Evolutionary conservation across 2,329 filamentous ascomycete species (phyloP).

Genomic region (Drechslera avenae): DNA sequence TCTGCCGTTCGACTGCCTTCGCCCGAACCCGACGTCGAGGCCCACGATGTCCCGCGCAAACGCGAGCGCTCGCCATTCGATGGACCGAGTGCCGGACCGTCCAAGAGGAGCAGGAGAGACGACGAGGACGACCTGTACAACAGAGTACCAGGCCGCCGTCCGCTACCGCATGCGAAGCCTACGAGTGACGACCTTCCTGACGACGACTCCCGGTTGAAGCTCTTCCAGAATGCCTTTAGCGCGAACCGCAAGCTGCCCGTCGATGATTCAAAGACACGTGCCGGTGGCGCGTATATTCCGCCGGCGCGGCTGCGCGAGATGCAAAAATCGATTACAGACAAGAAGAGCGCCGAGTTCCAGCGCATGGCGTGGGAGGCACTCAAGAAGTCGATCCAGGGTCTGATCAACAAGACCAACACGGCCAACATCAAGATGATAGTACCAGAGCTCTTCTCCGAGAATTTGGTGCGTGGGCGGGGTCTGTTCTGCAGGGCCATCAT

Average conservation of each 20-base stretch:
- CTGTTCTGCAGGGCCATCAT: conserved; percentile 95
- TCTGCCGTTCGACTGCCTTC: conserved; percentile 64
- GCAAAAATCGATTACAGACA: conserved; percentile 96
- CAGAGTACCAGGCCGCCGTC: conserved; percentile 75
- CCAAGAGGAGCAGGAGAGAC: conserved; percentile 45
- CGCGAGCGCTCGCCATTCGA: conserved; percentile 60
- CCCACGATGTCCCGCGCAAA: conserved; percentile 54
- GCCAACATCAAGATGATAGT: conserved; percentile 98
- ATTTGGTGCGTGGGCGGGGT: conserved; percentile 86
- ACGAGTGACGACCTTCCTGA: conserved; percentile 28
- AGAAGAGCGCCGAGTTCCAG: conserved; percentile 94
- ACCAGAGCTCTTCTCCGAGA: conserved; percentile 93
- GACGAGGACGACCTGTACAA: conserved; percentile 50
- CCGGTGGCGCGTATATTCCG: conserved; percentile 94
- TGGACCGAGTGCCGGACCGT: conserved; percentile 34
- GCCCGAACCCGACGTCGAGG: conserved; percentile 54
- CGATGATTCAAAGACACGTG: conserved; percentile 88
- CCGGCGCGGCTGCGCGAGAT: conserved; percentile 87
- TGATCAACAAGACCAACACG: conserved; percentile 99
- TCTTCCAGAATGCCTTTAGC: conserved; percentile 46
- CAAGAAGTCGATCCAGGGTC: conserved; percentile 97
- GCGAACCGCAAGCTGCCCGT: conserved; percentile 79
- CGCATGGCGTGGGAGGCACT: conserved; percentile 98
- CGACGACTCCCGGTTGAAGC: conserved; percentile 44
- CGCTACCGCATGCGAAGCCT: conserved; percentile 14